These are phyloP conservation scores for Geotrichum reessii DNA, from an alignment of 1,139 yeast species.

Conservation along the genomic window DNA sequence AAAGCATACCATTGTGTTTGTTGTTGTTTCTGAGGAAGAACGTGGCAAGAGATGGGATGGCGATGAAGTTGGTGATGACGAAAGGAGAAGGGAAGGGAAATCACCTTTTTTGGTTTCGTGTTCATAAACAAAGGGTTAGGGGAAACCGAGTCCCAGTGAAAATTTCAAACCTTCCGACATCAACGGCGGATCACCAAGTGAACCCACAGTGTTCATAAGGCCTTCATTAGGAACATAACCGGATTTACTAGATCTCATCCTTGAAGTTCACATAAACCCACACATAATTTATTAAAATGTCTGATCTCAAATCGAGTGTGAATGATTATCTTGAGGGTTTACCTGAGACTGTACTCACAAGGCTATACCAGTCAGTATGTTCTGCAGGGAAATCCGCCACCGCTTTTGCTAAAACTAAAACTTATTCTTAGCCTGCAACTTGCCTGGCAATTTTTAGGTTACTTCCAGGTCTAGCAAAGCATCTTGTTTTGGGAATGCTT, in stretches of 20 bases:
- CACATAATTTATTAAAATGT: not conserved
- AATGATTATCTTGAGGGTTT: constrained; percentile 85
- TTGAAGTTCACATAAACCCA: not conserved
- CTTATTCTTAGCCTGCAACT: constrained; percentile 66
- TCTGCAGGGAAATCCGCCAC: not conserved
- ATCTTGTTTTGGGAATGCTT: constrained; percentile 79
- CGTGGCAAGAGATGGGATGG: constrained; percentile 1
- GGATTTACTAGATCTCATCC: not conserved
- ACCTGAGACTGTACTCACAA: constrained; percentile 74
- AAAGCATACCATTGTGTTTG: constrained; percentile 2
- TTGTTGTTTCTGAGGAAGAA: not conserved
- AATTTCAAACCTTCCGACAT: not conserved
- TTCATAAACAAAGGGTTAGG: not conserved
- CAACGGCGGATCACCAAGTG: not conserved
- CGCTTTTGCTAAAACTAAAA: not conserved
- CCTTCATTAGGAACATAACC: not conserved
- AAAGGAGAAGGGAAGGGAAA: not conserved
- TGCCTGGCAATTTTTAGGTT: constrained; percentile 85
- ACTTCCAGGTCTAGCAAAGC: constrained; percentile 83
- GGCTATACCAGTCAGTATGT: constrained; percentile 55
- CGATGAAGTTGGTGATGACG: constrained; percentile 1
- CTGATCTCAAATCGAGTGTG: constrained; percentile 54
- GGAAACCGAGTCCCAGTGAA: not conserved
- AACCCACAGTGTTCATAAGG: not conserved
- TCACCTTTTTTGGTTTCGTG: constrained; percentile 10